phyloP scores from a whole-genome alignment of 441 rosid genomes.

The Populus hybrid region DNA sequence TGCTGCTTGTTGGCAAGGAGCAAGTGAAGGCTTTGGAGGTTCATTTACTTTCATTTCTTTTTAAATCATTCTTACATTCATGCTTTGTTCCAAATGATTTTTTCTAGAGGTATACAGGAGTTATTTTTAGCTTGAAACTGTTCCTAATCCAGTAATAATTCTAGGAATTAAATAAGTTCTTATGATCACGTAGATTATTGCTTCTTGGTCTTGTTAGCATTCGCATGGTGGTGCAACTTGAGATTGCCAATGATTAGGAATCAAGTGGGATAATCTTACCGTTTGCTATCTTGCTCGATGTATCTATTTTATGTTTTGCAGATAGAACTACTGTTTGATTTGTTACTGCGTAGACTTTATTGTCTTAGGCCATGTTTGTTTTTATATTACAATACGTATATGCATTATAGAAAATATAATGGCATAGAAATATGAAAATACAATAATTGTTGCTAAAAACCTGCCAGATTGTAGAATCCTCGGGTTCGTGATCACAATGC shows the following conservation, averaged over 20 bases:
- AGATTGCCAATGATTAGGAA: not conserved
- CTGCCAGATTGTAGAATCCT: not conserved
- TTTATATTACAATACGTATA: not conserved
- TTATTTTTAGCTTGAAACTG: not conserved
- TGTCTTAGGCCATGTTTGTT: not conserved
- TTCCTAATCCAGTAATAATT: not conserved
- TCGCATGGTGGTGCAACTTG: not conserved
- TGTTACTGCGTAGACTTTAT: not conserved
- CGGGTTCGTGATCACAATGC: not conserved
- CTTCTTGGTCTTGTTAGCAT: not conserved
- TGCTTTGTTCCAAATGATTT: not conserved
- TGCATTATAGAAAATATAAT: not conserved
- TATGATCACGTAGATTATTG: not conserved
- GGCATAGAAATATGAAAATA: not conserved
- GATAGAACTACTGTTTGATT: not conserved
- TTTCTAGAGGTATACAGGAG: not conserved
- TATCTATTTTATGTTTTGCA: not conserved
- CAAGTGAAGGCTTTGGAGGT: conserved; percentile 86
- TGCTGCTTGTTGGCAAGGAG: conserved; percentile 93
- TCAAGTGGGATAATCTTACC: not conserved
- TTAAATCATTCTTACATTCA: not conserved
- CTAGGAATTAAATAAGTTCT: not conserved
- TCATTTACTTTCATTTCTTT: conserved; percentile 5
- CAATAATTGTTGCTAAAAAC: not conserved
- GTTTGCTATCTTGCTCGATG: not conserved